Evolutionary conservation across 148 eudicot genomes (phyloP).

Genomic region (Vaccinium myrtillus): DNA sequence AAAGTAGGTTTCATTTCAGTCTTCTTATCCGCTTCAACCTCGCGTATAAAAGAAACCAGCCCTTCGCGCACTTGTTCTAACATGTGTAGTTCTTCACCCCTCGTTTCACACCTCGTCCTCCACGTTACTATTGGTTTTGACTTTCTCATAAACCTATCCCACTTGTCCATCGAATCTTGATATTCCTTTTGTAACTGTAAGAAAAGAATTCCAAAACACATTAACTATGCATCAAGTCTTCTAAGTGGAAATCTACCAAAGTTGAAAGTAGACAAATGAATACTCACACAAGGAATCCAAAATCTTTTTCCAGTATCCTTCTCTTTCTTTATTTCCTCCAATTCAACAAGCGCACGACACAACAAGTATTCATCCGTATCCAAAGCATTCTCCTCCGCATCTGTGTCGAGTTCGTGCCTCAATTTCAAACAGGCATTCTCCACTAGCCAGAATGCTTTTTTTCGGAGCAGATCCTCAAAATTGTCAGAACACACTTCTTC

Average conservation of each 20-base stretch:
- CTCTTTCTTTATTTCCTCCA: neutral
- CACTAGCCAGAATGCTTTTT: neutral
- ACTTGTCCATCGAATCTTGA: neutral
- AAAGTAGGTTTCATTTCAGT: neutral
- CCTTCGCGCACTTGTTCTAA: neutral
- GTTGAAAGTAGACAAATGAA: neutral
- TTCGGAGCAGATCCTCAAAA: neutral
- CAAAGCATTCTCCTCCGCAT: neutral
- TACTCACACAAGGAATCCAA: conserved; percentile 9
- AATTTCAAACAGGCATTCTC: neutral
- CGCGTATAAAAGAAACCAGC: neutral
- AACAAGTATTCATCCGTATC: conserved; percentile 2
- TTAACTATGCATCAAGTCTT: neutral
- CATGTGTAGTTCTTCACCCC: neutral
- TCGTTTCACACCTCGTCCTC: neutral
- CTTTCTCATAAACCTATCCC: neutral
- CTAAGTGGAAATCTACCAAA: neutral
- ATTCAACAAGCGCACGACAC: neutral
- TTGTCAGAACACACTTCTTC: neutral
- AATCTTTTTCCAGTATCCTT: neutral
- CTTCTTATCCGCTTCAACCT: neutral
- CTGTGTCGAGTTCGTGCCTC: neutral
- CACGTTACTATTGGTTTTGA: neutral
- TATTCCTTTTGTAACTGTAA: neutral
- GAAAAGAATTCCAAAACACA: neutral